Evolutionary conservation across 2,329 filamentous ascomycete species (phyloP), one percentile per base, ranked within the genome.

Genomic region (Microsporum canis): DNA sequence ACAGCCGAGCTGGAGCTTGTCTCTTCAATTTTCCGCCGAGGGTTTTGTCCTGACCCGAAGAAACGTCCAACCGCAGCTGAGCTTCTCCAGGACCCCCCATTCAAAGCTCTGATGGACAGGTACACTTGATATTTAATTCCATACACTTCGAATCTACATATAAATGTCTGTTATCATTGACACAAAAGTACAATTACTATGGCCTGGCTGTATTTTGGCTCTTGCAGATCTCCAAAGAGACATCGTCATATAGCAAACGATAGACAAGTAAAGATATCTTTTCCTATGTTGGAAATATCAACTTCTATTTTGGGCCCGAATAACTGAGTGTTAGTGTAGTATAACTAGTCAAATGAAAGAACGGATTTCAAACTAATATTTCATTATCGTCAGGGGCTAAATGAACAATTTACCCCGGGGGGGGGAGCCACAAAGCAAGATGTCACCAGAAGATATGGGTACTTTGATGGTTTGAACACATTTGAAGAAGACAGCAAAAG

Each of bases 381-480:
- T 55, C 45, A 8, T 51, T 7, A 51, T 51, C 45, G 45, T 51
- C 45, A 51, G 45, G 23, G 23, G 45, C 14, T 55, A 55, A 23
- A 36, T 55, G n/a, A 55, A 55, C 51, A 55, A 55, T 55, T 55
- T 55, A 55, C 51, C 31, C 51, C 51, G 12, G 7, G 51, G 8
- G 17, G 17, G 17, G 31, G 10, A 34, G 31, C 51, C 27, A 27
- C 23, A 31, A 36, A 55, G 51, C 51, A 55, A 36, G 12, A 53
- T 23, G 49, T 14, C 49, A 53, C 49, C 29, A 53, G 31, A 29
- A 53, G 10, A 10, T 55, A 34, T 51, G 45, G 4, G 14, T 33
- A 51, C 12, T 55, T 55, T 55, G 17, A 23, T 23, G 14, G 51
- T 55, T 34, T 36, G 33, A 36, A 55, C 33, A 55, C 33, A 55